Base-by-base conservation (phyloP, 2,329 filamentous ascomycete genomes). In the Lachnellula hyalina region DNA sequence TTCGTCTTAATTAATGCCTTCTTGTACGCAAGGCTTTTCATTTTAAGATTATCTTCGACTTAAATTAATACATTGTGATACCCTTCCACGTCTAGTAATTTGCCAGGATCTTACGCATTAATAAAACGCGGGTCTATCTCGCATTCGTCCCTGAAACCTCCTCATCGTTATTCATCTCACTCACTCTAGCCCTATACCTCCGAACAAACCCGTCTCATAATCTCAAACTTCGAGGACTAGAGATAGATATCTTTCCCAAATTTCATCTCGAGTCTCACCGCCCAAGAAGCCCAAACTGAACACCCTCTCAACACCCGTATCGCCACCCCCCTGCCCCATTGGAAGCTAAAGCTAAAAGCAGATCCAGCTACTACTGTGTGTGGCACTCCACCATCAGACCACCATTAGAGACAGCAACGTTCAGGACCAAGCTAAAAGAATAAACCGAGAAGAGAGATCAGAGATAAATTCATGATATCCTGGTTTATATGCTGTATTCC, bases 161-260 rank as follows among this genome's bases (percentile, higher is more conserved):
- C n/a, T 40, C 36, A 6, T 40, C 36, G 5, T 9, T 9, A 15
- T n/a, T 5, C 14, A n/a, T 40, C 36, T 6, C 14, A 40, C 36
- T 15, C 14, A 15, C 36, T 38, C 7, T 7, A 28, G 36, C n/a
- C 14, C 36, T n/a, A 40, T 4, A n/a, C 14, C 8, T 40, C 36
- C 36, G 7, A 44, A 11, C 5, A 44, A 19, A 21, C 19, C 36
- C 17, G 41, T 3, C 19, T 11, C 19, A 23, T 14, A 44, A 19
- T 19, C 4, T 17, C 41, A 23, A 6, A 9, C 2, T 1, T 2
- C n/a, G 2, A 1, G 5, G 2, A 5, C 5, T 40, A 1, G 1
- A n/a, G 1, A 14, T n/a, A 9, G 0, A 40, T 40, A n/a, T 17
- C 17, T 17, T 17, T 44, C 41, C 7, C 1, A 4, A 44, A 7